A percentile compares a stretch with the other conserved stretches of the same genome.
These are phyloP conservation scores for Zalaria obscura DNA, from an alignment of 2,329 filamentous ascomycete genomes.

Conservation along the genomic window DNA sequence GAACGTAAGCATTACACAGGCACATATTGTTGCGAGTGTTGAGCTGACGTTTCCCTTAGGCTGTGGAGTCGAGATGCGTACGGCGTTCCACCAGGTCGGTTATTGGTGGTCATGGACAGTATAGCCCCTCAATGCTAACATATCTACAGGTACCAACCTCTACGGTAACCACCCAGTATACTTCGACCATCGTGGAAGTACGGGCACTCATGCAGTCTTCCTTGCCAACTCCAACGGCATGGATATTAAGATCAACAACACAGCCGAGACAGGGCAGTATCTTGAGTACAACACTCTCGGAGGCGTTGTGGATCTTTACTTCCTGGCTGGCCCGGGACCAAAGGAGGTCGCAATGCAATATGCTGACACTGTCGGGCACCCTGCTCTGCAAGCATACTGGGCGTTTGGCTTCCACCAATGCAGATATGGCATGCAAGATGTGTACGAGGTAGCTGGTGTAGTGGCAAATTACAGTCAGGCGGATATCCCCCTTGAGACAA, in stretches of 20 bases:
- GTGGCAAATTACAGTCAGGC: constrained; percentile 53
- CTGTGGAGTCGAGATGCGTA: constrained; percentile 58
- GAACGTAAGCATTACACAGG: constrained; percentile 28
- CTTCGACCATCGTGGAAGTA: constrained; percentile 48
- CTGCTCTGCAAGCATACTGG: constrained; percentile 39
- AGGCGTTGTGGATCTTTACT: constrained; percentile 55
- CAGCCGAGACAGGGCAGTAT: constrained; percentile 45
- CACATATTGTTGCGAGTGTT: too few relatives aligned
- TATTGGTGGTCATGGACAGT: background rate
- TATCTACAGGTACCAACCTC: constrained; percentile 40
- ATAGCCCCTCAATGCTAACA: background rate
- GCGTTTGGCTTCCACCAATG: constrained; percentile 37
- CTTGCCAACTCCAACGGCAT: constrained; percentile 60
- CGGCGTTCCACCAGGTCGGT: constrained; percentile 30
- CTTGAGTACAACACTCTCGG: constrained; percentile 70
- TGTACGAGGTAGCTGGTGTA: constrained; percentile 51
- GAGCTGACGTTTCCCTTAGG: background rate
- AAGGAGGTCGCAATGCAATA: constrained; percentile 35
- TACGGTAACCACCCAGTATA: constrained; percentile 67
- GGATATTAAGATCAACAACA: constrained; percentile 61
- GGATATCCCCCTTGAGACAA: constrained; percentile 54
- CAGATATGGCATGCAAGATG: constrained; percentile 37
- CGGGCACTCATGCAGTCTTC: constrained; percentile 50
- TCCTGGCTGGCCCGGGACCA: constrained; percentile 33
- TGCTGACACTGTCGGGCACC: constrained; percentile 33